Base-by-base conservation (phyloP, 179 eudicot genomes). In the Actinidia polygama region DNA sequence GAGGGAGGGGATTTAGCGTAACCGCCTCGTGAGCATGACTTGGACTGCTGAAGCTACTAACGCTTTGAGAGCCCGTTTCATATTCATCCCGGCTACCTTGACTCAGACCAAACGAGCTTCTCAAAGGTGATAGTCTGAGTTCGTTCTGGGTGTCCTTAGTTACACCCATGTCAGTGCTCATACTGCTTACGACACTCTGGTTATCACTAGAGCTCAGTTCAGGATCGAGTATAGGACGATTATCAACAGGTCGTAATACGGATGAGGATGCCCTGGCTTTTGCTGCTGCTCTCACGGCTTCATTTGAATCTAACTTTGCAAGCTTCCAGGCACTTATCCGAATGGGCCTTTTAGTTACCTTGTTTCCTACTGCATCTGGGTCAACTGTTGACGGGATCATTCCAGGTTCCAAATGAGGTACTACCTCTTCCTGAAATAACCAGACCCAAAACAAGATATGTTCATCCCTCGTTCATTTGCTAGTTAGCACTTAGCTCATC, bases 181-280 rank as follows among this genome's bases (percentile, higher is more conserved):
- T 80, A 77, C 98, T 96, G 85, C 99, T 94, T 84, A 89, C 90
- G 55, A 93, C 85, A 78, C 99, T 96, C 86, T 89, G 70, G 86
- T 95, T 94, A 72, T 91, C 94, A 51, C 99, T 96, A 15, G 99
- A 94, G 85, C 95, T 92, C 81, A 89, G 70, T 78, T 93, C 98
- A 23, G 83, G 68, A 70, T 91, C 95, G 8, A 79, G 82, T 26
- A 78, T 58, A 58, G 80, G 92, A 12, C 83, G 92, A 71, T 87
- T 89, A 68, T 90, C 97, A 19, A 94, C 84, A 7, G 98, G 98
- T 26, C 94, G 90, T 21, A 96, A 81, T 11, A 96, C 97, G 10
- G 99, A 96, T 70, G 99, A 96, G 62, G 99, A 92, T 79, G 97
- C 99, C 86, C 98, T 86, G 73, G 98, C 99, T 90, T 92, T 96